These are phyloP conservation scores for Spinellus fusiger DNA, from an alignment of 192 early-diverging fungal species.

Conservation along the genomic window DNA sequence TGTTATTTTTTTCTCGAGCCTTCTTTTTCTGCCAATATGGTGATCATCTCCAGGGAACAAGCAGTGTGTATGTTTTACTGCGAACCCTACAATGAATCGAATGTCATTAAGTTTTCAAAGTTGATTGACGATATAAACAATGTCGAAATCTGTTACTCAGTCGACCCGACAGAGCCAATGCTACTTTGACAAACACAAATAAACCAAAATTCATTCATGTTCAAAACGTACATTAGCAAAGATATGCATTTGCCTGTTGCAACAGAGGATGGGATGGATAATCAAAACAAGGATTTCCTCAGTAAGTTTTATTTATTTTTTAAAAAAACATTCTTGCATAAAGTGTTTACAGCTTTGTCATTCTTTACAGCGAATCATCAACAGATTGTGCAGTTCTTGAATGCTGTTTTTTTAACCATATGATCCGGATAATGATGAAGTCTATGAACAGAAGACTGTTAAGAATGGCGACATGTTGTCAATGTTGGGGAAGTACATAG, in stretches of 20 bases:
- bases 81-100: constrained; percentile 5
- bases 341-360: no score
- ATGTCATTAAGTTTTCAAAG: constrained; percentile 11
- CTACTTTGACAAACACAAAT: no score
- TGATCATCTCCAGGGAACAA: not conserved
- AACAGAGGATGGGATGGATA: no score
- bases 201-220: no score
- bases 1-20: not conserved
- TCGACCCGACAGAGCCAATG: constrained; percentile 2
- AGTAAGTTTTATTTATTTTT: no score
- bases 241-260: no score
- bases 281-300: no score
- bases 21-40: not conserved
- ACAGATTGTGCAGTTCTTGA: no score
- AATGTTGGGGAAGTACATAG: not conserved
- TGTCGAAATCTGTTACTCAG: constrained; percentile 13
- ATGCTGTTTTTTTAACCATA: no score
- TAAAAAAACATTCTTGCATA: no score
- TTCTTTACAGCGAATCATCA: no score
- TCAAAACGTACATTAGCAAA: no score
- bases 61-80: not conserved
- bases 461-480: not conserved
- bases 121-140: constrained; percentile 10
- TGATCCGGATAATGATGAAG: constrained; percentile 1
- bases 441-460: not conserved